Conservation (phyloP, 257 asterid species). For the Gynochthodes officinalis region DNA sequence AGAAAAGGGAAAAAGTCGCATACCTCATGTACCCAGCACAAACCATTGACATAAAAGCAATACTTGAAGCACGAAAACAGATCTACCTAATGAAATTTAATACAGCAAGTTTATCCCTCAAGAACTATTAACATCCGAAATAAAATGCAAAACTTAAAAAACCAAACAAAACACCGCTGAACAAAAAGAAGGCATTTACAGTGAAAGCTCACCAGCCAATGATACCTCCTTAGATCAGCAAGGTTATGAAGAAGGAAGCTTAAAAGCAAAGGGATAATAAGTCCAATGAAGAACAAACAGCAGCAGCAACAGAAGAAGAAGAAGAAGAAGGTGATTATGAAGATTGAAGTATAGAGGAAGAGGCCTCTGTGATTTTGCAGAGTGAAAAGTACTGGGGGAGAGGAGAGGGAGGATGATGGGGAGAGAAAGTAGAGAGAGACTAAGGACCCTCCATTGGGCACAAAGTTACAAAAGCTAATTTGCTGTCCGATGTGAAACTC, state of each 20-base stretch:
- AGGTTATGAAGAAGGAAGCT: not conserved
- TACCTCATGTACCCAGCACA: not conserved
- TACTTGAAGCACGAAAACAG: not conserved
- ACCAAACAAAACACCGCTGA: not conserved
- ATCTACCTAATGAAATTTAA: constrained; percentile 10
- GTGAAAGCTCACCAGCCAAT: constrained; percentile 17
- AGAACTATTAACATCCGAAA: not conserved
- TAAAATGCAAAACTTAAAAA: not conserved
- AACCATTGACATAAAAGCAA: not conserved
- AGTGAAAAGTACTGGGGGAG: constrained; percentile 12
- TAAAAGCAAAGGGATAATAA: not conserved
- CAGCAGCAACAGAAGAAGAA: not conserved
- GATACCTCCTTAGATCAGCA: constrained; percentile 10
- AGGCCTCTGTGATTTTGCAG: constrained; percentile 16
- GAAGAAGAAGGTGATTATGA: constrained; percentile 6
- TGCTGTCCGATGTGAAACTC: constrained; percentile 42
- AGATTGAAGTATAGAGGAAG: constrained; percentile 15
- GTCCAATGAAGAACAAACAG: not conserved
- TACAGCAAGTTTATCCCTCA: not conserved
- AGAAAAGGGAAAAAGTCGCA: not conserved
- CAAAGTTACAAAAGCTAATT: constrained; percentile 36
- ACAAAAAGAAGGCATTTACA: not conserved
- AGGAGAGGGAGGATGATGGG: constrained; percentile 15
- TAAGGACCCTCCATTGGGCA: constrained; percentile 47
- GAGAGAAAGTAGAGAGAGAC: constrained; percentile 14